Base-by-base conservation (phyloP, 2,329 filamentous ascomycete species). In the Hymenoscyphus infarciens region DNA sequence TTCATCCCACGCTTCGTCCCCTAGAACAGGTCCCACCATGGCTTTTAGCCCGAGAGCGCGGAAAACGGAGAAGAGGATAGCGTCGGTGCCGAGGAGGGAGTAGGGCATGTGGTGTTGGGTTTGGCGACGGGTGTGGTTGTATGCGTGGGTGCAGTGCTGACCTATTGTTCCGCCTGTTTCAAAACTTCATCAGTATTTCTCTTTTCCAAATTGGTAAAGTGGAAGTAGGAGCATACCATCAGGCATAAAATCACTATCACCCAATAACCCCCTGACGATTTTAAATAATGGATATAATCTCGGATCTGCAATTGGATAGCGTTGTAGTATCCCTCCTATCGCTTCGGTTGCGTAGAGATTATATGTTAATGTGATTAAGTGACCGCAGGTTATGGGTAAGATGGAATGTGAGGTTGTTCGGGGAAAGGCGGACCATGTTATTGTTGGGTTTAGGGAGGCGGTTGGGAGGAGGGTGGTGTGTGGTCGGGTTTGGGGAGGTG, bases 281-380 rank as follows among this genome's bases (percentile, higher is more conserved):
- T 67, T 61, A 61, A 77, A 77, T 0, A 82, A 62, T 0, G 77
- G 77, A 56, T 78, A 69, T 1, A 69, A 62, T 3, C 67, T 66
- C 5, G 75, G 69, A 60, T 78, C 72, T 39, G 78, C 67, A n/a
- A 63, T 64, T 33, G 59, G 53, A 61, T 60, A 38, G 25, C 63
- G 54, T 62, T 66, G 54, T 57, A 67, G 8, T 2, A 66, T 63
- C 1, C 39, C 49, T 5, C 74, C 75, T n/a, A 73, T 69, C 4
- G 76, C 73, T 25, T 74, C 70, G 1, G 74, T 73, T 11, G 77
- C 72, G 64, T 78, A 85, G 1, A 88, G 74, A 62, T 87, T 87
- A 73, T 87, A 87, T 0, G 83, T 87, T 25, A 88, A 70, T 0
- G 82, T 87, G 16, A 87, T 64, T 0, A 82, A 80, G 62, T 87